Conservation (phyloP, 2,329 filamentous ascomycete species). For the Hymenoscyphus linearis region DNA sequence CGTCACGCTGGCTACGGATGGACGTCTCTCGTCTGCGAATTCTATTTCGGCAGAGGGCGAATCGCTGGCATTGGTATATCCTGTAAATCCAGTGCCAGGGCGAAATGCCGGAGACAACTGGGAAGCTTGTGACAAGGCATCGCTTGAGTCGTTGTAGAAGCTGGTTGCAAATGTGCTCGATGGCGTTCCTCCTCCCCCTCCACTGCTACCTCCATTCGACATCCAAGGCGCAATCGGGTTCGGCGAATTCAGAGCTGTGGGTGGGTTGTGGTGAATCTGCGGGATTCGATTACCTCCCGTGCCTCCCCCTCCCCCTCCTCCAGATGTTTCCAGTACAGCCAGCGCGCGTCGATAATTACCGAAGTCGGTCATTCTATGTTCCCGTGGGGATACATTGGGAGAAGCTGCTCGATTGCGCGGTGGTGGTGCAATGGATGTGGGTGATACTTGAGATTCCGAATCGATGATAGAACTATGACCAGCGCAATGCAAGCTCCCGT, state of each 20-base stretch:
- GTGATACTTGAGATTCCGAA: constrained; percentile 31
- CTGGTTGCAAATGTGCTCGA: constrained; percentile 42
- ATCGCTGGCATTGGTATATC: constrained; percentile 49
- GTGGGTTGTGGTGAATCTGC: constrained; percentile 54
- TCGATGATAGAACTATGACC: constrained; percentile 26
- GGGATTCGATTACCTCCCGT: constrained; percentile 40
- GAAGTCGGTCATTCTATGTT: constrained; percentile 45
- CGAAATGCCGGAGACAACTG: constrained; percentile 69
- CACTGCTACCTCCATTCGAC: constrained; percentile 20
- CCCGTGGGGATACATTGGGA: constrained; percentile 32
- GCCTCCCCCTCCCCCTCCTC: constrained; percentile 30
- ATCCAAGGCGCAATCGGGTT: constrained; percentile 52
- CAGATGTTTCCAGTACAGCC: constrained; percentile 58
- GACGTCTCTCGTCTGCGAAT: constrained; percentile 69
- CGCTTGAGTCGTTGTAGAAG: constrained; percentile 71
- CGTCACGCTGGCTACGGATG: constrained; percentile 82
- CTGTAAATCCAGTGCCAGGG: constrained; percentile 40
- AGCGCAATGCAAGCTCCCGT: constrained; percentile 30
- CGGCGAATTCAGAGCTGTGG: constrained; percentile 46
- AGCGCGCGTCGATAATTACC: constrained; percentile 68
- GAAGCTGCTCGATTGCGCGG: constrained; percentile 25
- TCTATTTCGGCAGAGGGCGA: constrained; percentile 52
- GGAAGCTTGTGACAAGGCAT: constrained; percentile 59
- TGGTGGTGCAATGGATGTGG: constrained; percentile 28
- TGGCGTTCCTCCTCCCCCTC: constrained; percentile 27